Base-by-base conservation (phyloP, 192 early-diverging fungal genomes). In the Umbelopsis vinacea region DNA sequence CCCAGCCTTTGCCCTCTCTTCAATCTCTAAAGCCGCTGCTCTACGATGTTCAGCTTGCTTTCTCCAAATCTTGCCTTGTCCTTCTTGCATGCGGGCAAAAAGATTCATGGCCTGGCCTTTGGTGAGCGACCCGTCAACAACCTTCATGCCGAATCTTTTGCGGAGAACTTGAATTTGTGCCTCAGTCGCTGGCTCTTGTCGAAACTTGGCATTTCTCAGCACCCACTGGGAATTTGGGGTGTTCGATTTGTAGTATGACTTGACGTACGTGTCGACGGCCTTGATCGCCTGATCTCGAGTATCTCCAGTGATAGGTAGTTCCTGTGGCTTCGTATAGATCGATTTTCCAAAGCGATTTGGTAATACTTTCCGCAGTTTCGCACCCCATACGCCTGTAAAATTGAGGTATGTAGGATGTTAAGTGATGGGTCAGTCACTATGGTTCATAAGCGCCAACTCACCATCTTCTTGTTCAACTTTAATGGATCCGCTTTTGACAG, bases 81-180 rank as follows among this genome's bases (percentile, higher is more conserved):
- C 92, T 60, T 84, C 79, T 2, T 73, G 79, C 38, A 89, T 46
- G 17, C 83, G 78, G 23, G 85, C 81, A 47, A 94, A 87, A 53
- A 96, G 63, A 75, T 93, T 89, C 57, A 88, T 83, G 1, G 93
- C 94, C 29, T 84, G 85, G 11, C 93, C 94, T 38, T 89, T 89
- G 0, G 83, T 89, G 50, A 74, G 50, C 87, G 17, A 0, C 22
- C 46, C 45, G 66, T 85, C 73, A 6, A 82, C 87, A 17, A 77
- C 52, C n/a, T 52, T 37, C 57, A 63, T n/a, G 7, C 57, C 57
- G 35, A 63, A 63, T 17, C 19, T 63, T 26, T 77, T 72, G 4
- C 43, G 35, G 24, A 96, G 76, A 21, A 81, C 70, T 11, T 52
- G 46, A 10, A 84, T 52, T 79, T 94, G 92, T 21, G 74, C 70